phyloP scores from a whole-genome alignment of 495 filamentous ascomycete species.

The Daldinia grandis region DNA sequence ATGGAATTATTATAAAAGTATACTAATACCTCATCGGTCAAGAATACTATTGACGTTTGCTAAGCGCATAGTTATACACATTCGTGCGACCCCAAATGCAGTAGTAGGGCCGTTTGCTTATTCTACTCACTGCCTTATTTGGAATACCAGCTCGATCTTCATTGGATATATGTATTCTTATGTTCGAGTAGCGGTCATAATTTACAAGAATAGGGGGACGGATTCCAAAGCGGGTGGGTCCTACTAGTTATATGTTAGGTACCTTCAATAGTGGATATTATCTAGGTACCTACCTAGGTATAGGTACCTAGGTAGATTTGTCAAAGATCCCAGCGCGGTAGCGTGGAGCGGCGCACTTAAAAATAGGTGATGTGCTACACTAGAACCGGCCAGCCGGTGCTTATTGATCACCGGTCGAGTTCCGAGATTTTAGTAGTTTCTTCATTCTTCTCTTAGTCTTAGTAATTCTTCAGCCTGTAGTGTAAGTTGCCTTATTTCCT shows the following conservation, averaged over 20 bases:
- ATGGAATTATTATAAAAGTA: no score
- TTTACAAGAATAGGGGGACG: neutral
- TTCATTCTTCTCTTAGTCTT: conserved; percentile 6
- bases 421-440: conserved; percentile 10
- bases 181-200: neutral
- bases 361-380: conserved; percentile 3
- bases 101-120: neutral
- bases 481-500: conserved; percentile 18
- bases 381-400: conserved; percentile 20
- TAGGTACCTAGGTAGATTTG: conserved; percentile 7
- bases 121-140: neutral
- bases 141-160: neutral
- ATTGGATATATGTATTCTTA: neutral
- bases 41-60: neutral
- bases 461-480: conserved; percentile 17
- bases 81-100: neutral
- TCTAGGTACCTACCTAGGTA: neutral
- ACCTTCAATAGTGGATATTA: no score
- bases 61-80: neutral
- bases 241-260: no score
- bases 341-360: neutral
- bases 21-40: no score
- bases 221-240: neutral
- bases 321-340: conserved; percentile 18
- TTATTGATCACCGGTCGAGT: conserved; percentile 26